phyloP scores from a whole-genome alignment of 345 rosid species.

The Ricinus communis region DNA sequence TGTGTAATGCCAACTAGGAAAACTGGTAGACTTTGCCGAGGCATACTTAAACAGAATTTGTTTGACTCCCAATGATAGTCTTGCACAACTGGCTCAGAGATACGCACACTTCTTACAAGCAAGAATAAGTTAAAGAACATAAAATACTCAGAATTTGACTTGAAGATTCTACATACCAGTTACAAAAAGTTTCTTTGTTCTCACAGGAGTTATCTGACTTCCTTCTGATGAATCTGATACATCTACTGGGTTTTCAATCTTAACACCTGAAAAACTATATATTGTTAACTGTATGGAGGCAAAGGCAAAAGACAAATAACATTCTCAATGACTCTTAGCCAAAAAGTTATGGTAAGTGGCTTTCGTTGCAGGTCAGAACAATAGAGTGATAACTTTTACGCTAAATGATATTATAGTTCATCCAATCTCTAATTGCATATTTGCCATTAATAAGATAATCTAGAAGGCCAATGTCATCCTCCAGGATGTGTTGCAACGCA shows the following conservation, averaged over 20 bases:
- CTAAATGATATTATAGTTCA: not conserved
- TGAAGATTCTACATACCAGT: conserved; percentile 55
- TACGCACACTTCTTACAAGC: not conserved
- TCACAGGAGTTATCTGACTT: conserved; percentile 35
- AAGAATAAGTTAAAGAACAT: not conserved
- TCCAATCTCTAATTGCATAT: not conserved
- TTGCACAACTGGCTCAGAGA: not conserved
- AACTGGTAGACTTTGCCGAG: not conserved
- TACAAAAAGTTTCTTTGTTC: conserved; percentile 84
- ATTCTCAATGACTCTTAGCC: not conserved
- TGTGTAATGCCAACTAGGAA: not conserved
- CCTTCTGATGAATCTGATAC: conserved; percentile 35
- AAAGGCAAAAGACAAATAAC: not conserved
- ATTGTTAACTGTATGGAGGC: conserved; percentile 1
- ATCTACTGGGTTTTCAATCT: conserved; percentile 22
- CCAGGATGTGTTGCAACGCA: not conserved
- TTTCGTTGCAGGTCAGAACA: not conserved
- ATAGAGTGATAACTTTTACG: not conserved
- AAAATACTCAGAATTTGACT: not conserved
- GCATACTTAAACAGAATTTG: not conserved
- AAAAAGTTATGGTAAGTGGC: not conserved
- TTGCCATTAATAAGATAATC: not conserved
- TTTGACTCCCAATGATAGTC: not conserved
- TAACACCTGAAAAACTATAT: conserved; percentile 35
- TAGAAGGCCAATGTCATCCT: not conserved